phyloP scores from a whole-genome alignment of 768 basidiomycete species.

The Zangia roseola region DNA sequence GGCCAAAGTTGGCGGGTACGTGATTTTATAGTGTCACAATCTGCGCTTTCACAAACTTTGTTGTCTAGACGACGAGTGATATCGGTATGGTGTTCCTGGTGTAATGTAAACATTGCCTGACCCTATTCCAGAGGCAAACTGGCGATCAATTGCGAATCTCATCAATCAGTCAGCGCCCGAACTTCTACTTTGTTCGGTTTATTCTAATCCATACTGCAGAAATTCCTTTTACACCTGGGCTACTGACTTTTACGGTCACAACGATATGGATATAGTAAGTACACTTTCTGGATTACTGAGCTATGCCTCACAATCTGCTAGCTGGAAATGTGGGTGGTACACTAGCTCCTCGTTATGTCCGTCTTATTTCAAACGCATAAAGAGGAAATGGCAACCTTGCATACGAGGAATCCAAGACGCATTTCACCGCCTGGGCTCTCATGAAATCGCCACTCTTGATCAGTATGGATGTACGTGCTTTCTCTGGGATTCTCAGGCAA shows the following conservation, averaged over 20 bases:
- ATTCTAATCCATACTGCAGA: slow-evolving; percentile 31
- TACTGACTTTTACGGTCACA: slow-evolving; percentile 65
- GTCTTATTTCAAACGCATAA: neutral
- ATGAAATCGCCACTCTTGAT: slow-evolving; percentile 69
- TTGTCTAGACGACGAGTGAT: slow-evolving; percentile 48
- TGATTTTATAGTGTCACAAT: neutral
- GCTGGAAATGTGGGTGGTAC: slow-evolving; percentile 51
- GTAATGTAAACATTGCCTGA: slow-evolving; percentile 1
- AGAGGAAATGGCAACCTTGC: slow-evolving; percentile 65
- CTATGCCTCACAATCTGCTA: slow-evolving; percentile 19
- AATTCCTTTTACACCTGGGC: slow-evolving; percentile 65
- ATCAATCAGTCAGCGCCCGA: slow-evolving; percentile 48
- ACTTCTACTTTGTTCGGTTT: neutral
- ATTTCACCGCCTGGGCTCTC: slow-evolving; percentile 72
- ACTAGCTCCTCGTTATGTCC: neutral
- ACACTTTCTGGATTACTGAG: slow-evolving; percentile 2
- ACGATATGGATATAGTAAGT: slow-evolving; percentile 66
- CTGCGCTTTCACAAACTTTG: neutral
- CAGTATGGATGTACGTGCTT: slow-evolving; percentile 49
- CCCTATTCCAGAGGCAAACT: slow-evolving; percentile 37
- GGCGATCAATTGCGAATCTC: slow-evolving; percentile 51
- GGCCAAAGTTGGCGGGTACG: slow-evolving; percentile 69
- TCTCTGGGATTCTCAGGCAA: slow-evolving; percentile 4
- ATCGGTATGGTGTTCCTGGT: slow-evolving; percentile 34
- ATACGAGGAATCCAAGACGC: slow-evolving; percentile 63